Percentiles rank a stretch among this genome's conserved stretches.
These are phyloP conservation scores for Glaciozyma antarctica DNA, from an alignment of 768 basidiomycete species.

Conservation along the genomic window DNA sequence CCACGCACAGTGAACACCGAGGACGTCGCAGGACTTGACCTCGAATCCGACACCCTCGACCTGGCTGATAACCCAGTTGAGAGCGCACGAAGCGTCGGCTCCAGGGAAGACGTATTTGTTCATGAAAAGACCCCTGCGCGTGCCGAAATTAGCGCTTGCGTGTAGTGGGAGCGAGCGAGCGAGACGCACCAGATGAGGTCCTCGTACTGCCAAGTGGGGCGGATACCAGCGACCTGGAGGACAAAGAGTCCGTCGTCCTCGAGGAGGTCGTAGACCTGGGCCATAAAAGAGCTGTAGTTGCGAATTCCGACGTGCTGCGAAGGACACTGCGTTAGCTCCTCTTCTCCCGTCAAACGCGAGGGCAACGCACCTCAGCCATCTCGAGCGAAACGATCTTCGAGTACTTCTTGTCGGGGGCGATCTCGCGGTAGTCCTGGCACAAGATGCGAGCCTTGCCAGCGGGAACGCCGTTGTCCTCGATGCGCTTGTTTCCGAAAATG, in stretches of 20 bases:
- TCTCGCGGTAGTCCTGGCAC: constrained; percentile 86
- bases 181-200: constrained; percentile 71
- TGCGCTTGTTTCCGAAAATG: constrained; percentile 80
- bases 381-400: constrained; percentile 93
- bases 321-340: background rate
- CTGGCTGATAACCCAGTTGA: constrained; percentile 79
- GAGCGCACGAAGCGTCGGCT: constrained; percentile 89
- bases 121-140: constrained; percentile 79
- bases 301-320: constrained; percentile 84
- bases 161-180: background rate
- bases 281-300: constrained; percentile 77
- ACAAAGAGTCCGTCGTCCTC: constrained; percentile 92
- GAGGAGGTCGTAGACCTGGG: constrained; percentile 83
- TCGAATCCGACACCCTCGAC: constrained; percentile 85
- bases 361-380: constrained; percentile 75
- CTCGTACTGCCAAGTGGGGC: constrained; percentile 96
- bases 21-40: constrained; percentile 89
- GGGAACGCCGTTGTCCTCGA: constrained; percentile 64
- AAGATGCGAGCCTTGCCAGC: constrained; percentile 74
- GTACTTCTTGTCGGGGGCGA: constrained; percentile 65
- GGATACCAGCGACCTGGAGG: constrained; percentile 92
- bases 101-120: constrained; percentile 98
- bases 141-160: background rate
- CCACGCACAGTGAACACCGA: constrained; percentile 76
- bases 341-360: background rate